Evolutionary conservation across 805 yeast species (phyloP), one percentile per base, ranked within the genome.

Genomic region (Starmerella geochares): DNA sequence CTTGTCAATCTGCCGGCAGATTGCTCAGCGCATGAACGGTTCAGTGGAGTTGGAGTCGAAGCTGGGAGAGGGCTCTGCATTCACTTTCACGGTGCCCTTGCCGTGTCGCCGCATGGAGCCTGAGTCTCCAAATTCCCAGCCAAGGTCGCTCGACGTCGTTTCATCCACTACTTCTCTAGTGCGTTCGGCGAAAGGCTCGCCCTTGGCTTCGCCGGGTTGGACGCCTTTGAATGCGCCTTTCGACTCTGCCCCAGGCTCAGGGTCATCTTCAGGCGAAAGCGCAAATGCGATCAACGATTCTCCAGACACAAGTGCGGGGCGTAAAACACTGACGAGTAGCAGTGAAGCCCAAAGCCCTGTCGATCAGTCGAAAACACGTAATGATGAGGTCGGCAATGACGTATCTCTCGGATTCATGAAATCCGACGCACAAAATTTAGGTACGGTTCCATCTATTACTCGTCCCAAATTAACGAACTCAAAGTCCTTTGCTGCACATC

Each of bases 21-120:
- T 92, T 52, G 95, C 96, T 0, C 76, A 75, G 31, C 78, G 88
- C 79, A 90, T 90, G 97, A 75, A 80, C 50, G 96, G 98, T 50
- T 79, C 86, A 0, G 76, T 92, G 66, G 75, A 79, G 2, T 65
- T 92, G 46, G 74, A 81, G 50, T 83, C 95, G 0, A 71, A 74
- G 24, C 75, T 84, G 19, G 96, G 95, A 0, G 72, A 77, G 21
- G 98, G 98, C 0, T 82, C 95, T 1, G 80, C 80, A 10, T 90
- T 90, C 62, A 80, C 79, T 0, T 84, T 92, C 58, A 79, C 81
- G 1, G 80, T 90, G 3, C 68, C 69, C 8, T 51, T 65, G 28
- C 46, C 49, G 37, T 60, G 46, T 31, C 48, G 53, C n/a, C 20
- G 27, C 5, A 16, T 35, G 8, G 52, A 47, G 19, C n/a, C 36